Conservation (phyloP, 345 rosid species). For the Microcos paniculata region DNA sequence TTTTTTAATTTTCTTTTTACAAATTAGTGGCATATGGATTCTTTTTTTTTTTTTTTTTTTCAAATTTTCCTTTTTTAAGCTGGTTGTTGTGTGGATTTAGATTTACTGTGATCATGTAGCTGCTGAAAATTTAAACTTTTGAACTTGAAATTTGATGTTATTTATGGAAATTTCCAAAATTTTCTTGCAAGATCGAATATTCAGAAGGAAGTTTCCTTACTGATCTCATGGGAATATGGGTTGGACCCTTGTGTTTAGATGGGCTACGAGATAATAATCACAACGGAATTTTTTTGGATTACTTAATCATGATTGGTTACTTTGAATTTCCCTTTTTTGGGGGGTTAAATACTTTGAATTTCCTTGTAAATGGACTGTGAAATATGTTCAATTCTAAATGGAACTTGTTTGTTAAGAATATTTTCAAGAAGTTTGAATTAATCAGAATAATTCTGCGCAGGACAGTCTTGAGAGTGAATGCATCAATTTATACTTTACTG, state of each 20-base stretch:
- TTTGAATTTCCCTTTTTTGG: constrained; percentile 2
- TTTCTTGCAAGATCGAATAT: not conserved
- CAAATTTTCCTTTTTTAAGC: not conserved
- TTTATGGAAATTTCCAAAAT: not conserved
- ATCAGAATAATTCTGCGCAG: not conserved
- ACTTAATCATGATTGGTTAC: not conserved
- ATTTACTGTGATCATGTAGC: not conserved
- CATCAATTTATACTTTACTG: not conserved
- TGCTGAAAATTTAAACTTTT: not conserved
- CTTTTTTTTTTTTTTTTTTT: too few species aligned
- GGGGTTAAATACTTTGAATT: not conserved
- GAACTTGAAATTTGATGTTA: not conserved
- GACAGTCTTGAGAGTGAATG: not conserved
- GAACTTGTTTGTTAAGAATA: constrained; percentile 2
- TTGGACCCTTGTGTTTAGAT: not conserved
- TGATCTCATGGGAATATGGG: constrained; percentile 4
- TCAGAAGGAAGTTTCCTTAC: not conserved
- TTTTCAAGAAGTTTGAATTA: not conserved
- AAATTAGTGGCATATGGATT: not conserved
- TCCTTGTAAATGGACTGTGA: not conserved
- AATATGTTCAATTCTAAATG: not conserved
- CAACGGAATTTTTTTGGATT: not conserved
- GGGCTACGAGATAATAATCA: not conserved
- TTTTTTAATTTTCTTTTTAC: not conserved
- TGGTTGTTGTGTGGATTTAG: not conserved